phyloP scores from a whole-genome alignment of 805 yeast genomes.

The Kazachstania bromeliacearum region DNA sequence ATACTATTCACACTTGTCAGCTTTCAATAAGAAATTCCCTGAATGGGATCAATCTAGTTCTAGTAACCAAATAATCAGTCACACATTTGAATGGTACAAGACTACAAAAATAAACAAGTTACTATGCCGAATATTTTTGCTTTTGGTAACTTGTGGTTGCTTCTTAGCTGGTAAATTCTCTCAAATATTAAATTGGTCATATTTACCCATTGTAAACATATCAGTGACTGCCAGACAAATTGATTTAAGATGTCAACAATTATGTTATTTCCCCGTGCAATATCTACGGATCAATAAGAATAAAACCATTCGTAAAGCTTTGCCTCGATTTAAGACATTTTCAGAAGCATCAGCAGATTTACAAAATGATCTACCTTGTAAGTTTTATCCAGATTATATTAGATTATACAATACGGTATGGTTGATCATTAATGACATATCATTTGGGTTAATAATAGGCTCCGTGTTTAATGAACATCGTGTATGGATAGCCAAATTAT shows the following conservation, averaged over 20 bases:
- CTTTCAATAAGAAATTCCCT: slow-evolving; percentile 2
- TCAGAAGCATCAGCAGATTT: slow-evolving; percentile 11
- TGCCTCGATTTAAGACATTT: slow-evolving; percentile 11
- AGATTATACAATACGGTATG: slow-evolving; percentile 79
- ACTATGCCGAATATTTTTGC: slow-evolving; percentile 2
- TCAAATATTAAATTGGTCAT: slow-evolving; percentile 11
- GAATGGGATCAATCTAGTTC: not conserved
- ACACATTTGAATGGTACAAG: slow-evolving; percentile 3
- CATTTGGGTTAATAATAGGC: slow-evolving; percentile 59
- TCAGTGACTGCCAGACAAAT: slow-evolving; percentile 70
- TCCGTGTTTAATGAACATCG: slow-evolving; percentile 36
- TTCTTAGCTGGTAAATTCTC: slow-evolving; percentile 13
- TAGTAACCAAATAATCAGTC: not conserved
- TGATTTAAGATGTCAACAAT: slow-evolving; percentile 66
- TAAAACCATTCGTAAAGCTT: slow-evolving; percentile 7
- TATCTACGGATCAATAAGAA: slow-evolving; percentile 42
- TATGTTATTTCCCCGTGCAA: slow-evolving; percentile 73
- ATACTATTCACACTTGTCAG: slow-evolving; percentile 2
- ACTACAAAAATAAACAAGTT: not conserved
- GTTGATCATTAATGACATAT: slow-evolving; percentile 74
- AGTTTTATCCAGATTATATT: slow-evolving; percentile 55
- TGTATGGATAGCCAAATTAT: slow-evolving; percentile 29
- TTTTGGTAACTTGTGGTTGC: slow-evolving; percentile 8
- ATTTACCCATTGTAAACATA: slow-evolving; percentile 15
- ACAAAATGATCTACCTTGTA: slow-evolving; percentile 29